Evolutionary conservation across 495 filamentous ascomycete species (phyloP).

Genomic region (Pyronema omphalodes): DNA sequence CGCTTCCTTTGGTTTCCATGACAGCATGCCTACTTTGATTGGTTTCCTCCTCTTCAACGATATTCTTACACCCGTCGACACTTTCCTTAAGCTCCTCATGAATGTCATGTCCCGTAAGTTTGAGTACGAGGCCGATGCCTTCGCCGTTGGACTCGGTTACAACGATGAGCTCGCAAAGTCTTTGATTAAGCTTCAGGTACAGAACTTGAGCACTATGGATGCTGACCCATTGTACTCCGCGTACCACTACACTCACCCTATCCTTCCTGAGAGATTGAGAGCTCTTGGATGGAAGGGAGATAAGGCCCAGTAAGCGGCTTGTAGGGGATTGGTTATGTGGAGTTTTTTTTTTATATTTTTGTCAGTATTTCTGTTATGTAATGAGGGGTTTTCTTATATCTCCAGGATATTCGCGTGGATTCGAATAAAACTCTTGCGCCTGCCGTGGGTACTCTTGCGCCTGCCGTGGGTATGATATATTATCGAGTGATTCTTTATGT

Average conservation of each 20-base stretch:
- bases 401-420: no score
- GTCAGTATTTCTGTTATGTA: neutral
- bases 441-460: no score
- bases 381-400: neutral
- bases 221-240: conserved; percentile 94
- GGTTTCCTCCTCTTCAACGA: conserved; percentile 95
- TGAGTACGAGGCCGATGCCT: conserved; percentile 90
- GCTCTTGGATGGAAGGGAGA: conserved; percentile 67
- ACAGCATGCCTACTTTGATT: conserved; percentile 76
- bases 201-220: conserved; percentile 96
- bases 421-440: no score
- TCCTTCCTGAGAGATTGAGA: conserved; percentile 78
- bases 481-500: no score
- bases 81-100: conserved; percentile 80
- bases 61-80: conserved; percentile 76
- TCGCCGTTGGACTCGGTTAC: conserved; percentile 72
- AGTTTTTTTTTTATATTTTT: neutral
- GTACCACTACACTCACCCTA: conserved; percentile 96
- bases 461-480: no score
- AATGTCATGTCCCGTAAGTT: conserved; percentile 85
- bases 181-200: conserved; percentile 91
- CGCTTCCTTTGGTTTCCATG: conserved; percentile 72
- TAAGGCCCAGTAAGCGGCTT: conserved; percentile 24
- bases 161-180: conserved; percentile 65
- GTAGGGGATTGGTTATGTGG: neutral